A percentile compares a stretch with the other conserved stretches of the same genome.
Conservation (phyloP, 768 basidiomycete species). For the Cyclocybe aegerita region DNA sequence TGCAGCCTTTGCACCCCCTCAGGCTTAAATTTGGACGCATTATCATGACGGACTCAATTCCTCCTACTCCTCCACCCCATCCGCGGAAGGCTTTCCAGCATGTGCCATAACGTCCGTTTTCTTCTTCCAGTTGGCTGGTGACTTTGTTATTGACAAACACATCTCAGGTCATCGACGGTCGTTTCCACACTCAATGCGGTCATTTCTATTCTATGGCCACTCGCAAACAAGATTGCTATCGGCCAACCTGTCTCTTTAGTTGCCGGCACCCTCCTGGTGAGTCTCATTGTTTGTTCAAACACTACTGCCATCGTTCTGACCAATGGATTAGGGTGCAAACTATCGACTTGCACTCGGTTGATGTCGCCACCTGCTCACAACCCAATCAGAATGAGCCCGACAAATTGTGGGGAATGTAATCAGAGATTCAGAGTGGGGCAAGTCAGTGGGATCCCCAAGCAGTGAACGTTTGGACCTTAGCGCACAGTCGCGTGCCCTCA, state of each 20-base stretch:
- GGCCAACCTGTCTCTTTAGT: conserved; percentile 70
- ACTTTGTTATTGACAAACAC: conserved; percentile 4
- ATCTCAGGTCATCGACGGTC: conserved; percentile 70
- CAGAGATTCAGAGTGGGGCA: conserved; percentile 23
- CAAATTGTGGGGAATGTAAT: conserved; percentile 41
- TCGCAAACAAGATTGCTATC: conserved; percentile 63
- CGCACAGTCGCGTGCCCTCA: too few species aligned
- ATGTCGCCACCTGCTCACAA: conserved; percentile 71
- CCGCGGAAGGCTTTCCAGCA: conserved; percentile 26
- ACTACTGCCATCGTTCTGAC: conserved; percentile 1
- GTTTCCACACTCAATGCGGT: conserved; percentile 65
- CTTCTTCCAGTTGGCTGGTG: background rate
- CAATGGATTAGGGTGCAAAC: conserved; percentile 47
- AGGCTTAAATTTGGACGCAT: conserved; percentile 23
- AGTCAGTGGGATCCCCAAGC: too few species aligned
- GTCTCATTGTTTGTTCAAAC: conserved; percentile 7
- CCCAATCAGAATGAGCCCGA: conserved; percentile 68
- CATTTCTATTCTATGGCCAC: conserved; percentile 77
- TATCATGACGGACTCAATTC: conserved; percentile 15
- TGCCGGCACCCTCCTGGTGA: conserved; percentile 56
- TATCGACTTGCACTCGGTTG: conserved; percentile 53
- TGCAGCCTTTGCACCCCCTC: conserved; percentile 27
- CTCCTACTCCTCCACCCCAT: conserved; percentile 19
- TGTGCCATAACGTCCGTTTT: conserved; percentile 73
- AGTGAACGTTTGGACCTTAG: too few species aligned